Percentiles rank a stretch among this genome's conserved stretches.
Conservation (phyloP, 352 stramenopile species). For the Phytophthora hibernalis region DNA sequence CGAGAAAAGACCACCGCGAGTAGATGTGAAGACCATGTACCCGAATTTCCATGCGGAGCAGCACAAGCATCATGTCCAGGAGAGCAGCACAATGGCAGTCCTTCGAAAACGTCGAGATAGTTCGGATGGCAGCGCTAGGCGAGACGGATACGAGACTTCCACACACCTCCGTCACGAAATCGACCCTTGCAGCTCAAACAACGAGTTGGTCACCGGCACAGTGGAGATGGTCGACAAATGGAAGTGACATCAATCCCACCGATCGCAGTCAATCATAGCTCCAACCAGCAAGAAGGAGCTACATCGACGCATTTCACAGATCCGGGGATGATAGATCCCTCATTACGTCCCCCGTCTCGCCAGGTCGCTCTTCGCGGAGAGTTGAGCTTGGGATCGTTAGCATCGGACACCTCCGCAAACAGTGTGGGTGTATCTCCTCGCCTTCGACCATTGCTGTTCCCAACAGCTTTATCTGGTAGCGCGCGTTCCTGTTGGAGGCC, state of each 20-base stretch:
- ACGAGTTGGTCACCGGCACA: background rate
- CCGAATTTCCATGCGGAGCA: constrained; percentile 68
- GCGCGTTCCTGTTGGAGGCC: constrained; percentile 12
- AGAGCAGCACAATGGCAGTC: constrained; percentile 31
- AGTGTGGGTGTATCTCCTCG: constrained; percentile 14
- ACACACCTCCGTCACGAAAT: constrained; percentile 17
- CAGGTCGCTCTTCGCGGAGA: constrained; percentile 49
- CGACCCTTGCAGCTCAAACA: constrained; percentile 12
- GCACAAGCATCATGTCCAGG: constrained; percentile 44
- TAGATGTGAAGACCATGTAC: constrained; percentile 51
- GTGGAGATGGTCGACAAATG: background rate
- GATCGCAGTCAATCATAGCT: constrained; percentile 15
- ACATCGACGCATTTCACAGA: background rate
- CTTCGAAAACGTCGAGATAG: constrained; percentile 24
- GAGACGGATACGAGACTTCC: constrained; percentile 6
- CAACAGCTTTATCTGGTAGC: constrained; percentile 17
- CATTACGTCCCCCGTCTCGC: constrained; percentile 32
- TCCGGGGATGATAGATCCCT: background rate
- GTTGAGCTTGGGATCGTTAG: constrained; percentile 27
- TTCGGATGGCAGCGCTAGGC: constrained; percentile 13
- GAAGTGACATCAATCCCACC: constrained; percentile 3
- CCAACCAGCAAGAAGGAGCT: constrained; percentile 33
- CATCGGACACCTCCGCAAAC: constrained; percentile 11
- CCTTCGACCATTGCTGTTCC: constrained; percentile 19
- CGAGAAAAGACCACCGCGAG: constrained; percentile 13